Conservation (phyloP, 768 basidiomycete species). For the Boletus coccyginus region DNA sequence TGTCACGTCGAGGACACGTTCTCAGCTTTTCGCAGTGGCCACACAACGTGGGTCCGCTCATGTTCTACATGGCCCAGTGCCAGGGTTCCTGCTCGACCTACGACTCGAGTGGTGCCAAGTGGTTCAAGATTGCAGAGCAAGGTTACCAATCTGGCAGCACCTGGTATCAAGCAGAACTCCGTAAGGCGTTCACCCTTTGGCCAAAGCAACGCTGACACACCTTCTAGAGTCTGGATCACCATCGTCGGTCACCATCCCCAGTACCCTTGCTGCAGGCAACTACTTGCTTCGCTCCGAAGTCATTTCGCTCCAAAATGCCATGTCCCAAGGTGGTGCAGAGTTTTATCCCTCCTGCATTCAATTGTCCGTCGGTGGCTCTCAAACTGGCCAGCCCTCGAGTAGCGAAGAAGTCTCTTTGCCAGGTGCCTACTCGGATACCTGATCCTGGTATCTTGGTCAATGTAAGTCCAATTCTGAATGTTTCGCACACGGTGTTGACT, state of each 20-base stretch:
- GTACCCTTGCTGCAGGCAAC: conserved; percentile 57
- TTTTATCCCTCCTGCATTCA: conserved; percentile 31
- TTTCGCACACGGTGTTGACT: not conserved
- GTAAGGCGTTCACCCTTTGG: conserved; percentile 30
- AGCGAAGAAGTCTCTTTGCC: conserved; percentile 55
- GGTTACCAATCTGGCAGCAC: conserved; percentile 37
- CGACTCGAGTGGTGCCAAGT: conserved; percentile 52
- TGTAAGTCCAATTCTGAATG: conserved; percentile 23
- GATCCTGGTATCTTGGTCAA: conserved; percentile 65
- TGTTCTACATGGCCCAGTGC: conserved; percentile 72
- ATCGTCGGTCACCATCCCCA: conserved; percentile 42
- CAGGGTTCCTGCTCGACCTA: conserved; percentile 53
- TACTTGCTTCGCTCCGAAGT: conserved; percentile 78
- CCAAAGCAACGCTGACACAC: not conserved
- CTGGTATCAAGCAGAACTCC: conserved; percentile 51
- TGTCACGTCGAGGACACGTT: not conserved
- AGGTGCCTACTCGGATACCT: conserved; percentile 63
- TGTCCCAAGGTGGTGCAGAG: conserved; percentile 49
- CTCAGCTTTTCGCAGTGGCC: conserved; percentile 36
- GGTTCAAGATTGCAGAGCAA: conserved; percentile 71
- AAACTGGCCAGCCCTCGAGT: conserved; percentile 19
- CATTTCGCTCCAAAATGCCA: conserved; percentile 69
- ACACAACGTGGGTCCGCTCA: conserved; percentile 61
- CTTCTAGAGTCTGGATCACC: conserved; percentile 37
- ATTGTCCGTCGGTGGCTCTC: conserved; percentile 26